Base-by-base conservation (phyloP, 75 land plant species). In the Pseudotsuga menziesii region DNA sequence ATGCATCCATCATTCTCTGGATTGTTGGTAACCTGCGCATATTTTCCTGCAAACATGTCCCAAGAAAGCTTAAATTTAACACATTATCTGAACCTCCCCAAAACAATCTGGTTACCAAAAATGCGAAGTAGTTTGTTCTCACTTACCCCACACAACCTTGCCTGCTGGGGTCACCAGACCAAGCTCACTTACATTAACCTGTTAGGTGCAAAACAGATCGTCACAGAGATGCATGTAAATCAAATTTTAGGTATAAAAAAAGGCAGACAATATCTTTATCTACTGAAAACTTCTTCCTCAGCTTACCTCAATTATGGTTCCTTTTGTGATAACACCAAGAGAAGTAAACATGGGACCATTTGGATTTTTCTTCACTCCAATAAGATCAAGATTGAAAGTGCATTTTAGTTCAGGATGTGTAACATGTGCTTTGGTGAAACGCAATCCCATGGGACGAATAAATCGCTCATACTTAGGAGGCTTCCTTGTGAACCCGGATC, bases 131-230 rank as follows among this genome's bases (percentile, higher is more conserved):
- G 48, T 57, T 54, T 54, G 64, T 14, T n/a, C n/a, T 27, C 35
- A 39, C 88, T 79, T 84, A 92, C 99, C 99, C 99, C 99, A 96
- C 16, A 96, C 99, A 44, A 96, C 99, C 89, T 94, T 96, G 23
- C 99, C 99, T 63, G 93, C 99, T 25, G 99, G 99, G 32, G 99
- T 96, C n/a, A 96, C 99, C 48, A 96, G 83, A 66, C 99, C 99
- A 57, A 96, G 89, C 70, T 96, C 99, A 77, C 97, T 94, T 19
- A 94, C 97, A 80, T 96, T 96, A 29, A 96, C 99, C 99, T 96
- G 84, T 23, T 56, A 77, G 8, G 20, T 36, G 35, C 13, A n/a
- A 41, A 36, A 20, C 9, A 41, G 6, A 39, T 69, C n/a, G 2
- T 69, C 72, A 69, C 72, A 69, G 9, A 39, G 12, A 36, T 69